Conservation (phyloP, 129 eudicot species). For the Ambrosia trifida region DNA sequence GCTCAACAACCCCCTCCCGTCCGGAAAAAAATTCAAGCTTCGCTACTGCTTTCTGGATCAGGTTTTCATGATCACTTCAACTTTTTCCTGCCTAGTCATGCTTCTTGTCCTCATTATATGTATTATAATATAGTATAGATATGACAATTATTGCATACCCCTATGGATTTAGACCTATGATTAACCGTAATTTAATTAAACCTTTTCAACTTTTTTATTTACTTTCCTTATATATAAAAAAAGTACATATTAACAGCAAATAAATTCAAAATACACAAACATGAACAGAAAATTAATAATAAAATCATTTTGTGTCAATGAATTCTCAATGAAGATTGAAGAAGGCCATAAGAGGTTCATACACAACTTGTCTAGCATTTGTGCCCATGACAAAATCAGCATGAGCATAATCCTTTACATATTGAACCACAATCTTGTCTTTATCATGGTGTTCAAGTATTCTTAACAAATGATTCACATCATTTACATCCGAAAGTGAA, state of each 20-base stretch:
- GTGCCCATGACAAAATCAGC: slow-evolving; percentile 55
- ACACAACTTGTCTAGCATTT: slow-evolving; percentile 61
- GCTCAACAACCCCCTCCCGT: too few species aligned
- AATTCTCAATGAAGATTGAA: slow-evolving; percentile 30
- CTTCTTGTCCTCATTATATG: too few species aligned
- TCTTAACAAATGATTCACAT: slow-evolving; percentile 46
- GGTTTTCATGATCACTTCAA: too few species aligned
- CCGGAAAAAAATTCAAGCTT: too few species aligned
- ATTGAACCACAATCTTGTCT: slow-evolving; percentile 49
- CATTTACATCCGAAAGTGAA: slow-evolving; percentile 53
- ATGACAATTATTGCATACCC: too few species aligned
- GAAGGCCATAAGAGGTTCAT: slow-evolving; percentile 59
- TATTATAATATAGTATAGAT: too few species aligned
- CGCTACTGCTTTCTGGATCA: too few species aligned
- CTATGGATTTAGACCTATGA: too few species aligned
- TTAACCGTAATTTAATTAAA: too few species aligned
- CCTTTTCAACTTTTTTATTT: too few species aligned
- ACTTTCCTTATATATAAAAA: not conserved
- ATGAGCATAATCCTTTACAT: slow-evolving; percentile 48
- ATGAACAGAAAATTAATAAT: not conserved
- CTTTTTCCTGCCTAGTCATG: too few species aligned
- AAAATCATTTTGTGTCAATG: not conserved
- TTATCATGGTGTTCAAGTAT: slow-evolving; percentile 45
- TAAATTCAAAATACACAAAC: not conserved
- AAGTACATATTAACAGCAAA: slow-evolving; percentile 7